Base-by-base conservation (phyloP, 768 basidiomycete species). In the Kwoniella sp. region DNA sequence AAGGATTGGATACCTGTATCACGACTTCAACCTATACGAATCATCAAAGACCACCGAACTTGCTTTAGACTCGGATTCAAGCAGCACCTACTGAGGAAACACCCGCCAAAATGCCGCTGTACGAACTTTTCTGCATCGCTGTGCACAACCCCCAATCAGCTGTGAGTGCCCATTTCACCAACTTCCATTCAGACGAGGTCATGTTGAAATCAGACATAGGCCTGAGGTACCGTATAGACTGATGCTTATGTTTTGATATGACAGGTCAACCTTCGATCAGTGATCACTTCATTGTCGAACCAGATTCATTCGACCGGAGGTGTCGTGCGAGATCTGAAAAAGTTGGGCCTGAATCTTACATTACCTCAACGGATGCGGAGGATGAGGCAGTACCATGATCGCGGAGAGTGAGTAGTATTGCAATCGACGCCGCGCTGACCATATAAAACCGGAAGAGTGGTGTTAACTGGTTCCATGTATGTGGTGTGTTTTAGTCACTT, bases 101-200 rank as follows among this genome's bases (percentile, higher is more conserved):
- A 26, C 57, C 23, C 28, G 37, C 23, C 47, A 67, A 48, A 23
- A 80, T 80, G 79, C 77, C 78, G 15, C 68, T 80, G 23, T 80
- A 80, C 66, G 79, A 80, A 60, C 69, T 80, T 9, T 76, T 79
- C 71, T 80, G 79, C 63, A 79, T 80, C 53, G 78, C 77, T 8
- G 71, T 73, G 25, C 79, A 80, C 51, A 74, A 76, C 54, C 72
- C 77, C 7, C 53, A 57, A 55, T 76, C 76, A 29, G 68, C 75
- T n/a, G 79, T 80, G 57, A 45, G 73, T 72, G 17, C 20, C 30
- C 51, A 52, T 26, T 28, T 47, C 7, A 56, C 29, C 34, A 34
- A 5, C 13, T 34, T n/a, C n/a, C n/a, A n/a, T n/a, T n/a, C n/a
- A n/a, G n/a, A n/a, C n/a, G n/a, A n/a, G n/a, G 11, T 11, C 9